phyloP scores from a whole-genome alignment of 441 rosid genomes.

The Populus hybrid region DNA sequence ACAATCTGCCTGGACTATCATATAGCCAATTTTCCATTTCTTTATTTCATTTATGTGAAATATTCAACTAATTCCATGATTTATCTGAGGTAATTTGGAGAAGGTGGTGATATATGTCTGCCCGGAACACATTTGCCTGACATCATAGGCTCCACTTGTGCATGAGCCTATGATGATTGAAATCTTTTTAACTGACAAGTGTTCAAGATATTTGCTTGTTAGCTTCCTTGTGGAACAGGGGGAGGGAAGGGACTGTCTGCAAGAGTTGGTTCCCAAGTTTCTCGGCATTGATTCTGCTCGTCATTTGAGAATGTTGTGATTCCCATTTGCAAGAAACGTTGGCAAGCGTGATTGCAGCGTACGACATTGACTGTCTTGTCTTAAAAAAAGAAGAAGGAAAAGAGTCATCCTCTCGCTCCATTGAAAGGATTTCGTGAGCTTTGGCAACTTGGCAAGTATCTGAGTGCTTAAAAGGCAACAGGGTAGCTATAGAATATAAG shows the following conservation, averaged over 20 bases:
- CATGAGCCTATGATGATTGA: not conserved
- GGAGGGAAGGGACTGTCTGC: conserved; percentile 75
- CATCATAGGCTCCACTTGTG: not conserved
- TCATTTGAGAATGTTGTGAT: not conserved
- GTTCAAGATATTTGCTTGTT: not conserved
- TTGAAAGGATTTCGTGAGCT: not conserved
- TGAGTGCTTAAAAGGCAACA: not conserved
- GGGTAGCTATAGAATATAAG: not conserved
- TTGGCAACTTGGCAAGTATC: not conserved
- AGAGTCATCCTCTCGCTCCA: not conserved
- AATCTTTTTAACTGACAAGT: not conserved
- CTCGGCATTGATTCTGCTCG: conserved; percentile 25
- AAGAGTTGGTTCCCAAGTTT: conserved; percentile 89
- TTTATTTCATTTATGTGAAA: not conserved
- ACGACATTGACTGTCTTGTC: not conserved
- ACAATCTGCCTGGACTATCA: not conserved
- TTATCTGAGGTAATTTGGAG: not conserved
- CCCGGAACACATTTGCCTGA: not conserved
- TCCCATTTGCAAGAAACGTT: no score
- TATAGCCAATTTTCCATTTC: not conserved
- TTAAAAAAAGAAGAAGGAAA: not conserved
- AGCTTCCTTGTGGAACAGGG: conserved; percentile 35
- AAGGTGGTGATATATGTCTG: not conserved
- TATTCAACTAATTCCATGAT: not conserved
- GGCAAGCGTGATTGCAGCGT: not conserved